A percentile compares a stretch with the other conserved stretches of the same genome.
These are phyloP conservation scores for Pseudogymnoascus pannorum DNA, from an alignment of 2,329 filamentous ascomycete species.

Conservation along the genomic window DNA sequence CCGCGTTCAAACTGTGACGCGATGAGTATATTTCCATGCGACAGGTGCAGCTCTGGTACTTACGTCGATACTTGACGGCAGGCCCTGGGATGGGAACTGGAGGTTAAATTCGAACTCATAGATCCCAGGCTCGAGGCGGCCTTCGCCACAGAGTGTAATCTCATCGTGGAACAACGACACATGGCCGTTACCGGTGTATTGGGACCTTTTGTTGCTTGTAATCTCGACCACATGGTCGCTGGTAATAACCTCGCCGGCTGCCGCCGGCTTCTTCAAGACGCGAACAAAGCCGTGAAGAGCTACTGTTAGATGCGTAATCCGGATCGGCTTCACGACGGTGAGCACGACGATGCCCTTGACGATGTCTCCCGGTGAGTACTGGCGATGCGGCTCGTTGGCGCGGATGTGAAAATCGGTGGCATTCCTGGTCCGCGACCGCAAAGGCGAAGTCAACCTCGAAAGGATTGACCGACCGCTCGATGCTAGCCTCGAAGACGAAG, in stretches of 20 bases:
- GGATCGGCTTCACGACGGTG: conserved; percentile 64
- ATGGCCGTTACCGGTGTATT: conserved; percentile 68
- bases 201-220: conserved; percentile 33
- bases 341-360: conserved; percentile 66
- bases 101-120: conserved; percentile 77
- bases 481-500: conserved; percentile 18
- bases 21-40: not conserved
- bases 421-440: conserved; percentile 47
- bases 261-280: conserved; percentile 62
- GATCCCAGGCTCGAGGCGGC: conserved; percentile 62
- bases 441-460: conserved; percentile 39
- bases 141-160: conserved; percentile 70
- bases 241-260: conserved; percentile 41
- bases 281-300: conserved; percentile 72
- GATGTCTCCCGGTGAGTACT: conserved; percentile 67
- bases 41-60: conserved; percentile 30
- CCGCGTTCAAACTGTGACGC: conserved; percentile 78
- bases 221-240: conserved; percentile 30
- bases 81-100: conserved; percentile 57
- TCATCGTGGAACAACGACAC: conserved; percentile 80
- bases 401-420: conserved; percentile 73
- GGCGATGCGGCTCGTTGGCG: conserved; percentile 68
- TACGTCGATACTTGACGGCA: conserved; percentile 95
- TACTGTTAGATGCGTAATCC: conserved; percentile 74
- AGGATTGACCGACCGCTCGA: conserved; percentile 26